Conservation (phyloP, 2,329 filamentous ascomycete species). For the Mycosphaerelloides madeirae region DNA sequence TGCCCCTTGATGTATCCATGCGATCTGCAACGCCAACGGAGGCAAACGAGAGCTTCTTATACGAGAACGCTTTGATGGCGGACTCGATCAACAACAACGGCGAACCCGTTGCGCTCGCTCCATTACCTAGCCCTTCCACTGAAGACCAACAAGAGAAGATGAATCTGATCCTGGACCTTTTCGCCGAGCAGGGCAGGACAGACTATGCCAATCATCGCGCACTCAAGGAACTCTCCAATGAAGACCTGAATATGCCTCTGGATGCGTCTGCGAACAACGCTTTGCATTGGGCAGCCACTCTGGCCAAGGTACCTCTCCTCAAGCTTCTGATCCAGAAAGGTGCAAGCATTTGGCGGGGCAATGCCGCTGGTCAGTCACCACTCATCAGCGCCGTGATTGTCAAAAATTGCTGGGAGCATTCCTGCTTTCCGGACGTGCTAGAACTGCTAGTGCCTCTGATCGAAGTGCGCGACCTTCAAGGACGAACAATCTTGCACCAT, state of each 20-base stretch:
- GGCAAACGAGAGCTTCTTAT: conserved; percentile 73
- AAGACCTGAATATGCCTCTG: conserved; percentile 87
- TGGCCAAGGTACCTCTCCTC: conserved; percentile 78
- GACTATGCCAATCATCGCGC: conserved; percentile 73
- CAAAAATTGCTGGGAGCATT: conserved; percentile 88
- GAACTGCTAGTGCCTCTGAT: conserved; percentile 87
- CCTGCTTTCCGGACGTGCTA: conserved; percentile 82
- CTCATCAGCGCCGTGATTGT: conserved; percentile 89
- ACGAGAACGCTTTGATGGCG: conserved; percentile 42
- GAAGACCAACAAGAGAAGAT: conserved; percentile 74
- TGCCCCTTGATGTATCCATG: conserved; percentile 52
- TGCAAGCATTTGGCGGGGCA: conserved; percentile 82
- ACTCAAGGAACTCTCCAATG: conserved; percentile 66
- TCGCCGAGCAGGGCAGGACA: conserved; percentile 54
- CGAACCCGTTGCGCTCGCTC: conserved; percentile 57
- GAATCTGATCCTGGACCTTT: conserved; percentile 73
- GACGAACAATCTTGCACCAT: conserved; percentile 88
- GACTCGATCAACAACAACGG: conserved; percentile 44
- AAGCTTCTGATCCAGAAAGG: conserved; percentile 76
- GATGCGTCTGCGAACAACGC: conserved; percentile 86
- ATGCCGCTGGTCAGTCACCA: conserved; percentile 84
- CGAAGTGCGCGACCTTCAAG: conserved; percentile 82
- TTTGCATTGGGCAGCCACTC: conserved; percentile 91
- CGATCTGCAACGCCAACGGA: conserved; percentile 68
- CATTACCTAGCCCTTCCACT: conserved; percentile 55